Evolutionary conservation across 2,329 filamentous ascomycete species (phyloP).

Genomic region (Pyrenochaeta sp.): DNA sequence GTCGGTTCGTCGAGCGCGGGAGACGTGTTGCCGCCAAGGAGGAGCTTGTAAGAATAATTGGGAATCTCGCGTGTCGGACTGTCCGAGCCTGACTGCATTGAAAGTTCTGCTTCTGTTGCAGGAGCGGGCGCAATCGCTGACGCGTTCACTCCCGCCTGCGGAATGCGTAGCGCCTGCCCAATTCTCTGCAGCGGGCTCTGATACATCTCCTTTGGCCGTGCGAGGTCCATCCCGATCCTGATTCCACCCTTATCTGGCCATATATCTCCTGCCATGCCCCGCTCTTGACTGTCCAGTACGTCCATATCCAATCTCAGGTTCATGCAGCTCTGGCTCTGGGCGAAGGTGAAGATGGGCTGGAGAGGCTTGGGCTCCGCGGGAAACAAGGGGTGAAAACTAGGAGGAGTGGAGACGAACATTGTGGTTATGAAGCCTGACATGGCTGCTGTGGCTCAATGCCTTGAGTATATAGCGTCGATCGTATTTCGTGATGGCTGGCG

Average conservation of each 20-base stretch:
- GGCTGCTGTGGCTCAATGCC: constrained; percentile 15
- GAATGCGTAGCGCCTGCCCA: constrained; percentile 36
- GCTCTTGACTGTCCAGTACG: constrained; percentile 21
- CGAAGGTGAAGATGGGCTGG: constrained; percentile 55
- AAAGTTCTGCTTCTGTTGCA: constrained; percentile 8
- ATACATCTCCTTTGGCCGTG: constrained; percentile 36
- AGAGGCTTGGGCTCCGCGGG: constrained; percentile 48
- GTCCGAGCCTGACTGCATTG: constrained; percentile 5
- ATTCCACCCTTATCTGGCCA: constrained; percentile 21
- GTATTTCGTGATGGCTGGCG: constrained; percentile 26
- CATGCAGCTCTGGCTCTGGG: constrained; percentile 54
- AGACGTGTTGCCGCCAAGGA: constrained; percentile 21
- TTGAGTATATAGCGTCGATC: constrained; percentile 27
- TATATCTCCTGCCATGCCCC: constrained; percentile 14
- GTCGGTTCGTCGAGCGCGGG: constrained; percentile 6
- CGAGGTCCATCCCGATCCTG: constrained; percentile 22
- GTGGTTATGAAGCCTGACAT: constrained; percentile 86
- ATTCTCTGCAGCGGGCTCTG: constrained; percentile 44
- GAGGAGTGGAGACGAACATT: constrained; percentile 68
- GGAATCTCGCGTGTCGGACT: constrained; percentile 39
- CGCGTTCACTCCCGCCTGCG: constrained; percentile 14
- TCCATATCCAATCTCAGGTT: constrained; percentile 29
- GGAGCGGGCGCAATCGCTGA: background rate
- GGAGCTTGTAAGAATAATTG: constrained; percentile 45
- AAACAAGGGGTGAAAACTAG: constrained; percentile 42